Percentiles rank a stretch among this genome's conserved stretches.
Evolutionary conservation across 208 protist genomes (phyloP).

Genomic region (Entamoeba invadens): DNA sequence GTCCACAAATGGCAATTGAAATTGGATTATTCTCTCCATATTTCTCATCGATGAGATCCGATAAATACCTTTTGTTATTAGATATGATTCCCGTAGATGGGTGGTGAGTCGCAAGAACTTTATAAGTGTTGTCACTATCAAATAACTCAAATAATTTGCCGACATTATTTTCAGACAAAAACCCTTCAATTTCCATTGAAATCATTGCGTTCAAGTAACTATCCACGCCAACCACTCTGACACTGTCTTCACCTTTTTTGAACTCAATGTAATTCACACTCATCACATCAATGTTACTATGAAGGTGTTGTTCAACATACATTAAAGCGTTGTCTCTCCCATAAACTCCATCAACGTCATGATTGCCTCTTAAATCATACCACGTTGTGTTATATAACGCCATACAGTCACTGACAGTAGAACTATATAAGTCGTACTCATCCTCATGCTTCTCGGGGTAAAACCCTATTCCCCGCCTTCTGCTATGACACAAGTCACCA

Average conservation of each 20-base stretch:
- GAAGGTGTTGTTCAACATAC: background rate
- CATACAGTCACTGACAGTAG: background rate
- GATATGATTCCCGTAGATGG: background rate
- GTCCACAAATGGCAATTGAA: background rate
- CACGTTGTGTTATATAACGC: background rate
- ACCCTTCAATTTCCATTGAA: background rate
- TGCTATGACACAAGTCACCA: background rate
- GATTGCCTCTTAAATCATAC: background rate
- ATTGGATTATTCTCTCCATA: background rate
- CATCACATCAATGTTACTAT: background rate
- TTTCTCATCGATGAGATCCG: background rate
- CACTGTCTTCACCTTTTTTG: background rate
- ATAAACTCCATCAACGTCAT: background rate
- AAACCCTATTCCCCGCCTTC: background rate
- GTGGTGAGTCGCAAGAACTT: background rate
- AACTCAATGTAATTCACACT: background rate
- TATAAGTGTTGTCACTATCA: background rate
- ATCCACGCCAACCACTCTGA: background rate
- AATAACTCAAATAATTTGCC: background rate
- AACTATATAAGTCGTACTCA: background rate
- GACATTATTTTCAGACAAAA: background rate
- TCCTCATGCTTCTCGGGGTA: background rate
- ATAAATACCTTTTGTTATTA: background rate
- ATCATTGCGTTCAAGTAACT: background rate
- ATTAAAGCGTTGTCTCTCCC: background rate